A percentile compares a stretch with the other conserved stretches of the same genome.
phyloP scores from a whole-genome alignment of 225 moss, liverwort and hornwort species.

The Ulota crispa region DNA sequence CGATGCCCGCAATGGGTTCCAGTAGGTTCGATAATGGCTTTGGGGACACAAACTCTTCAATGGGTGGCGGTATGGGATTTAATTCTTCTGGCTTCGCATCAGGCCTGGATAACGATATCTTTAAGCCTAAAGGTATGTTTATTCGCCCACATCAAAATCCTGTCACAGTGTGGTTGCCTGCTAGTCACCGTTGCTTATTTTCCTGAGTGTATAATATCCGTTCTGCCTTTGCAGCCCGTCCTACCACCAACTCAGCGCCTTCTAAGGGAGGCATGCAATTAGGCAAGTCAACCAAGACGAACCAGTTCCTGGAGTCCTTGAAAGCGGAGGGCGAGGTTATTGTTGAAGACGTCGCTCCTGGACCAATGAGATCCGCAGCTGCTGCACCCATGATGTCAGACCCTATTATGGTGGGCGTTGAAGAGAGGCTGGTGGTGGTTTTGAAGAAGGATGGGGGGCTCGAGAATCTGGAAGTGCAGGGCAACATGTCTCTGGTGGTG shows the following conservation, averaged over 20 bases:
- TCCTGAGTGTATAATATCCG: background rate
- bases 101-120: constrained; percentile 72
- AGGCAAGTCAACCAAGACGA: constrained; percentile 97
- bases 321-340: constrained; percentile 97
- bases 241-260: constrained; percentile 57
- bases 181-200: background rate
- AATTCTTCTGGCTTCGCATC: constrained; percentile 66
- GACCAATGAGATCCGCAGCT: constrained; percentile 60
- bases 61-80: constrained; percentile 71
- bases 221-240: constrained; percentile 56
- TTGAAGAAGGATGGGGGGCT: constrained; percentile 93
- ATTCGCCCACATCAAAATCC: background rate
- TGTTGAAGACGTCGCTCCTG: constrained; percentile 81
- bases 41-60: constrained; percentile 58
- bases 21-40: constrained; percentile 88
- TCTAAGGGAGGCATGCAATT: constrained; percentile 95
- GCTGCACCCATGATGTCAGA: constrained; percentile 59
- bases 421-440: constrained; percentile 81
- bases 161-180: background rate
- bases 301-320: constrained; percentile 89
- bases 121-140: constrained; percentile 75
- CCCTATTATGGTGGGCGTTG: constrained; percentile 74
- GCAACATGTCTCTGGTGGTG: constrained; percentile 83
- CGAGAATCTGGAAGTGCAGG: constrained; percentile 92
- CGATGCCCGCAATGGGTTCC: constrained; percentile 63